Base-by-base conservation (phyloP, 345 rosid species). In the Hibiscus tridactylites region DNA sequence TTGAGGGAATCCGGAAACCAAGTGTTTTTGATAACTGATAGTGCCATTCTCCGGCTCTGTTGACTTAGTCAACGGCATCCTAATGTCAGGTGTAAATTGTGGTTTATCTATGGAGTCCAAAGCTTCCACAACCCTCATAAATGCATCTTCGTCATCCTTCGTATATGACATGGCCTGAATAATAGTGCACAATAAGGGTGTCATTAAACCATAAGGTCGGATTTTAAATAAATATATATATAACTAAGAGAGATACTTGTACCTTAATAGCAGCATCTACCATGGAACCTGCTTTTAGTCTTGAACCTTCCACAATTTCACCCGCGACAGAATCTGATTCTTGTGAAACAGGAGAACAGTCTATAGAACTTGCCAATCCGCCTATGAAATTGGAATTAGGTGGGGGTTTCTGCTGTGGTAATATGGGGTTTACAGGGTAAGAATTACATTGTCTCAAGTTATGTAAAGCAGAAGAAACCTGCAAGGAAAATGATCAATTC, bases 201-300 rank as follows among this genome's bases (percentile, higher is more conserved):
- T 4, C 17, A 58, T 58, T 58, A 58, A 11, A 26, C 31, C n/a
- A 59, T 58, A 26, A 58, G 37, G 35, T 59, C 7, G 6, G 33
- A 24, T 24, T 9, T 26, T 24, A 26, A 11, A 16, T 24, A 58
- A 58, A 58, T 24, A 10, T 24, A 10, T 24, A 10, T 58, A 58
- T 58, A 10, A 13, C 1, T 0, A 58, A 9, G 61, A 6, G 4
- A 57, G n/a, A 49, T 31, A 15, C 9, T 59, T 4, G 60, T 78
- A 96, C 98, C 96, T 96, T 88, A 33, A 91, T 77, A 77, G 95
- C 98, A 61, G 85, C 86, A 84, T 96, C 92, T 56, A 96, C 90
- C 99, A 96, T 92, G 64, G 82, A 59, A 56, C 75, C 85, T 44
- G 98, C 99, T 85, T 80, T 85, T 63, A 74, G 46, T 76, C 83